phyloP scores from a whole-genome alignment of 257 asterid species.

The Cordia subcordata region DNA sequence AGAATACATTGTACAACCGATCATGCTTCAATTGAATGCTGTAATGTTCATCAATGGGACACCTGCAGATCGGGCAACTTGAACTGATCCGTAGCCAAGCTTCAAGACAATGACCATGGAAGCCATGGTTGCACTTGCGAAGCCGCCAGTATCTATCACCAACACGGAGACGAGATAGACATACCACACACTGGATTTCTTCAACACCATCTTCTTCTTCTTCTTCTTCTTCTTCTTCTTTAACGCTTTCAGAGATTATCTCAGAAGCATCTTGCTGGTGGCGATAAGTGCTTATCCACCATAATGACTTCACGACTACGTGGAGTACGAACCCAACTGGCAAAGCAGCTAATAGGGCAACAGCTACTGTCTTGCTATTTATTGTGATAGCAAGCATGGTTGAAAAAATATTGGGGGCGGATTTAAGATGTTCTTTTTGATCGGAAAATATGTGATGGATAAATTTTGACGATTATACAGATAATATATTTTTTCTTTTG shows the following conservation, averaged over 20 bases:
- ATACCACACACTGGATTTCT: not conserved
- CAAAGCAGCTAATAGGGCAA: not conserved
- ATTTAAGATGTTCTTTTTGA: too few relatives aligned
- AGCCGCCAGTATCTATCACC: not conserved
- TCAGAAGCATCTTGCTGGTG: not conserved
- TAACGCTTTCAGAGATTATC: not conserved
- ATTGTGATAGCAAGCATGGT: not conserved
- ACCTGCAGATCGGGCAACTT: not conserved
- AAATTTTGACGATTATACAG: too few relatives aligned
- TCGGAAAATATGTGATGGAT: too few relatives aligned
- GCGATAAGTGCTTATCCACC: not conserved
- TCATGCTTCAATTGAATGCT: not conserved
- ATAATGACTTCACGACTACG: not conserved
- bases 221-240: constrained; percentile 2
- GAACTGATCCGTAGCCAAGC: not conserved
- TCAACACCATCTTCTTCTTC: not conserved
- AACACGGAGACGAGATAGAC: not conserved
- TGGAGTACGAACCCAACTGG: not conserved
- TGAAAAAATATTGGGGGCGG: too few relatives aligned
- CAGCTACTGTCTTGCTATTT: not conserved
- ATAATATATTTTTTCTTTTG: too few relatives aligned
- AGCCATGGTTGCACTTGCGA: not conserved
- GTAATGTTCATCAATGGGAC: not conserved
- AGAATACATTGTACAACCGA: not conserved
- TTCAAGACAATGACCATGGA: not conserved